Conservation (phyloP, 768 basidiomycete species). For the Kwoniella dejecticola region DNA sequence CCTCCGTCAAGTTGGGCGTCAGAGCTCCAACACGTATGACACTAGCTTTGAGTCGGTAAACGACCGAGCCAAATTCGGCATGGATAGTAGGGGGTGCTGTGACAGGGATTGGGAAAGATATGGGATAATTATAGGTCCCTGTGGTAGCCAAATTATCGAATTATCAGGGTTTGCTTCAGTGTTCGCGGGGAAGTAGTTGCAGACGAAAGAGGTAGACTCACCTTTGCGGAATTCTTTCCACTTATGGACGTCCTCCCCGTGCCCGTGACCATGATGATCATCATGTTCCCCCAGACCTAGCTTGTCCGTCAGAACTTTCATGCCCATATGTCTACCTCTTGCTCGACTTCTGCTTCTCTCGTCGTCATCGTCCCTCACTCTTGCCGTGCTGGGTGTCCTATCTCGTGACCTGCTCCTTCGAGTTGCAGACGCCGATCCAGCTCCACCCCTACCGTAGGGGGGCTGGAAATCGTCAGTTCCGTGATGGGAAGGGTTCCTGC, state of each 20-base stretch:
- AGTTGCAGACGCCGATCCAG: conserved; percentile 24
- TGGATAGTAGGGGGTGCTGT: conserved; percentile 74
- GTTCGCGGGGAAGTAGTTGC: not conserved
- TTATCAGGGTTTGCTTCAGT: no score
- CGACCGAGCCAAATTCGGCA: conserved; percentile 73
- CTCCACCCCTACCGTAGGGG: conserved; percentile 48
- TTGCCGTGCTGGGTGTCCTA: conserved; percentile 11
- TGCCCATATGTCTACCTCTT: conserved; percentile 54
- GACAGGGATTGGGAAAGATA: conserved; percentile 82
- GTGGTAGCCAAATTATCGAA: no score
- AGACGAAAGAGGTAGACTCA: conserved; percentile 49
- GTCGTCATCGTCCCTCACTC: conserved; percentile 11
- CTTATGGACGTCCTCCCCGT: conserved; percentile 49
- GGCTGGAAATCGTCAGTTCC: conserved; percentile 31
- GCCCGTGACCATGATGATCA: conserved; percentile 31
- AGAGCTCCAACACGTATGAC: conserved; percentile 84
- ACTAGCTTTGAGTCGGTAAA: conserved; percentile 76
- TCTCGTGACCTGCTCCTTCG: conserved; percentile 23
- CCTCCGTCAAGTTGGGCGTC: conserved; percentile 68
- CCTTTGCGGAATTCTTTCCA: conserved; percentile 92
- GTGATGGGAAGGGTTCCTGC: conserved; percentile 5
- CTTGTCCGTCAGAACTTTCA: conserved; percentile 52
- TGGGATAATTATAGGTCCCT: conserved; percentile 93
- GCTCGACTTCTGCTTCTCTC: conserved; percentile 50
- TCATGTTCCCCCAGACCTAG: conserved; percentile 46